Base-by-base conservation (phyloP, 129 eudicot genomes). In the Saussurea involucrata region DNA sequence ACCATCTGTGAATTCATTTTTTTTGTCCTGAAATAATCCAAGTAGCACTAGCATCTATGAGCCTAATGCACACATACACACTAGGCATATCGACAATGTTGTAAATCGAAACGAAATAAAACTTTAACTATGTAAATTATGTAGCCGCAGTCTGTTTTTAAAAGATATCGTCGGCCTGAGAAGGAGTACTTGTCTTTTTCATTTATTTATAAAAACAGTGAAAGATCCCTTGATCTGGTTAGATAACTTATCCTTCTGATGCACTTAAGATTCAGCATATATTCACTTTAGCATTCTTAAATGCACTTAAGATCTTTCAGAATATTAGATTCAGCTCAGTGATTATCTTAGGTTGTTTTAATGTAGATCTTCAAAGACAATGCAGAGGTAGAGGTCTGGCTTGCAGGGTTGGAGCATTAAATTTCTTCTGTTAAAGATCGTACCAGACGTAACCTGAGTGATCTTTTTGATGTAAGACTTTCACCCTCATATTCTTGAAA, bases 151-250 rank as follows among this genome's bases (percentile, higher is more conserved):
- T 84, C 88, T 76, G 90, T 90, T 71, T 88, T 93, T 71, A 87
- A 55, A 80, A 83, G 92, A 93, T 88, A 69, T 82, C 86, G 79
- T 76, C 88, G 92, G 20, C 98, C 94, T 6, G 98, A 90, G 69
- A 86, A 92, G 86, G 96, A 93, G 78, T 93, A 93, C 84, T 83
- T 88, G 75, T 90, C 94, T 17, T 92, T 92, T 78, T 93, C 96
- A 9, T 89, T 93, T 21, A 78, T 93, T 74, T 90, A 88, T 67
- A 87, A 88, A 46, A 87, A 93, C 81, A 88, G 92, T 4, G 95
- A 93, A 28, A 80, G 96, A 83, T 90, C 95, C 53, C 96, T 86
- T 49, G 98, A 90, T 83, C 76, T 88, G 96, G 98, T 92, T 33
- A 71, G 96, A 84, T 24, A 24, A 66, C 33, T 73, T 71, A 7